These are phyloP conservation scores for Pseudogymnoascus verrucosus DNA, from an alignment of 2,329 filamentous ascomycete species.

Conservation along the genomic window DNA sequence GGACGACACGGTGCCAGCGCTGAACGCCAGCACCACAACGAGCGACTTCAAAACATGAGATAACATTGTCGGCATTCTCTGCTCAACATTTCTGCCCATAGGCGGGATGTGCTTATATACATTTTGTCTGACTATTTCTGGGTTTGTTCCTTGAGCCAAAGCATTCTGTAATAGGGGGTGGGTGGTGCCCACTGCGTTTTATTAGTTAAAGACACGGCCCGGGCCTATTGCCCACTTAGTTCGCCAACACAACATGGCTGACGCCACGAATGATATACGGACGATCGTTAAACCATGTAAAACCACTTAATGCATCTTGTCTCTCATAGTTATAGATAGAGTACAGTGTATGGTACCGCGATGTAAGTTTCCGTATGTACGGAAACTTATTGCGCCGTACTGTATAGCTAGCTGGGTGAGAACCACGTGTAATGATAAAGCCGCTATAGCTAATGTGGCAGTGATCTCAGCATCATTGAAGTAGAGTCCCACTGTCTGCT, in stretches of 20 bases:
- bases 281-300: not conserved
- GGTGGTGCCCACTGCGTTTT: not conserved
- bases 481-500: not conserved
- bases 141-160: too few relatives aligned
- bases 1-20: not conserved
- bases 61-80: not conserved
- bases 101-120: not conserved
- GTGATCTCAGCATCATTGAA: not conserved
- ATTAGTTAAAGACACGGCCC: not conserved
- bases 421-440: not conserved
- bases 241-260: not conserved
- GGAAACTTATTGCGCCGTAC: not conserved
- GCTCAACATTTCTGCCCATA: not conserved
- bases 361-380: not conserved
- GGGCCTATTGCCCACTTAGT: not conserved
- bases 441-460: not conserved
- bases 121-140: not conserved
- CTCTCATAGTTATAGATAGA: not conserved
- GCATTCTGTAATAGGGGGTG: not conserved
- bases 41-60: not conserved
- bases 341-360: not conserved
- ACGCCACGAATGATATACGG: not conserved
- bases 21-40: slow-evolving; percentile 6
- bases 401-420: not conserved
- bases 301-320: not conserved